Evolutionary conservation across 108 stramenopile genomes (phyloP).

Genomic region (Discostella pseudostelligera): DNA sequence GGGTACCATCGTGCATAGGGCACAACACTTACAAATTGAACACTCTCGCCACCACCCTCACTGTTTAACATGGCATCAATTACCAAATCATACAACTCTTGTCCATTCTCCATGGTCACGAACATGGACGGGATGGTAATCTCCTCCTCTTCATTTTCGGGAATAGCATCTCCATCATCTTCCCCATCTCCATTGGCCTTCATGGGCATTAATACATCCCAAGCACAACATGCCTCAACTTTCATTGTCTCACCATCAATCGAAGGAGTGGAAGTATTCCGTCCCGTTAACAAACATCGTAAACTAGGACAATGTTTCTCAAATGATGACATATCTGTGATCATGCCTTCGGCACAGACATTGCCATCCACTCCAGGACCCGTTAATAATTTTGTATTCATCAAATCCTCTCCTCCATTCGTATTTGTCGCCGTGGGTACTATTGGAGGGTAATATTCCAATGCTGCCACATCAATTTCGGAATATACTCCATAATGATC

Average conservation of each 20-base stretch:
- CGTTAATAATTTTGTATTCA: constrained; percentile 47
- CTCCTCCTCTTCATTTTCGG: constrained; percentile 22
- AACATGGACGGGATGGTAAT: constrained; percentile 55
- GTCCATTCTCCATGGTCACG: constrained; percentile 69
- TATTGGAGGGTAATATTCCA: constrained; percentile 54
- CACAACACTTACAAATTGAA: constrained; percentile 22
- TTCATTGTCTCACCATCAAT: background rate
- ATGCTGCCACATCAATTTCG: constrained; percentile 43
- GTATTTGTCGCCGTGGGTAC: too few species aligned
- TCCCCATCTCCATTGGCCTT: constrained; percentile 27
- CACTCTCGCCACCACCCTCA: background rate
- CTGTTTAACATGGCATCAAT: constrained; percentile 7
- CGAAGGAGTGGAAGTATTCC: constrained; percentile 14
- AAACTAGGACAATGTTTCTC: constrained; percentile 56
- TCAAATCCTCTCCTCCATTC: constrained; percentile 35
- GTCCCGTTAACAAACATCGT: constrained; percentile 71
- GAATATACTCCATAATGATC: constrained; percentile 30
- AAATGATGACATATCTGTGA: constrained; percentile 22
- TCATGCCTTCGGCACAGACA: constrained; percentile 46
- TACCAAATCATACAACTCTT: constrained; percentile 31
- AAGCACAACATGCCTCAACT: constrained; percentile 83
- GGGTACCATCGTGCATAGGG: constrained; percentile 55
- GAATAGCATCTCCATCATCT: constrained; percentile 48
- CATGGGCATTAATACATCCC: constrained; percentile 74
- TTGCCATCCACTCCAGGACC: constrained; percentile 56